A percentile compares a stretch with the other conserved stretches of the same genome.
phyloP scores from a whole-genome alignment of 1,139 yeast genomes.

The Starmera stellimalicola region DNA sequence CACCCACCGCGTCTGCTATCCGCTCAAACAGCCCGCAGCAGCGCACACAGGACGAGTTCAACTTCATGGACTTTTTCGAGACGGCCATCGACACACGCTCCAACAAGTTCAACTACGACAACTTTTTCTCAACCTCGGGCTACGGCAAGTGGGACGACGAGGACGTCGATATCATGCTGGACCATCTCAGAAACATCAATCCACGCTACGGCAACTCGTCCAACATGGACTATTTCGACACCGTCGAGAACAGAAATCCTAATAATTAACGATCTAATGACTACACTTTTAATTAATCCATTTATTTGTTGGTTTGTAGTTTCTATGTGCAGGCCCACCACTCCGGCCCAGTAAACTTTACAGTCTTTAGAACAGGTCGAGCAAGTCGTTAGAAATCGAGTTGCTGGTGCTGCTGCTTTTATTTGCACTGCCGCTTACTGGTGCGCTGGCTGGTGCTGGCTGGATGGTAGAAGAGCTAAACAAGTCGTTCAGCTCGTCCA shows the following conservation, averaged over 20 bases:
- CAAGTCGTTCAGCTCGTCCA: slow-evolving; percentile 64
- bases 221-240: not conserved
- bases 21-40: not conserved
- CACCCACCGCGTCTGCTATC: not conserved
- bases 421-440: slow-evolving; percentile 13
- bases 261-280: no score
- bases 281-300: no score
- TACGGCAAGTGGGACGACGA: not conserved
- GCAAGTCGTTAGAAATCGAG: slow-evolving; percentile 35
- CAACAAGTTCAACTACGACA: not conserved
- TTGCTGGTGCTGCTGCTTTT: slow-evolving; percentile 18
- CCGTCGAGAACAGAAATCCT: no score
- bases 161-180: not conserved
- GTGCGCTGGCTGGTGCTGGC: slow-evolving; percentile 10
- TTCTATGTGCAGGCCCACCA: no score
- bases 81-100: not conserved
- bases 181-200: not conserved
- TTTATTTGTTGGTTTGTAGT: no score
- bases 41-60: not conserved
- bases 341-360: no score
- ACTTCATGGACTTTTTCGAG: not conserved
- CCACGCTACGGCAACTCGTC: not conserved
- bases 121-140: not conserved
- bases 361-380: slow-evolving; percentile 49
- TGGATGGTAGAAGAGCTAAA: slow-evolving; percentile 26